Evolutionary conservation across 306 rosid genomes (phyloP).

Genomic region (Pachyrhizus erosus): DNA sequence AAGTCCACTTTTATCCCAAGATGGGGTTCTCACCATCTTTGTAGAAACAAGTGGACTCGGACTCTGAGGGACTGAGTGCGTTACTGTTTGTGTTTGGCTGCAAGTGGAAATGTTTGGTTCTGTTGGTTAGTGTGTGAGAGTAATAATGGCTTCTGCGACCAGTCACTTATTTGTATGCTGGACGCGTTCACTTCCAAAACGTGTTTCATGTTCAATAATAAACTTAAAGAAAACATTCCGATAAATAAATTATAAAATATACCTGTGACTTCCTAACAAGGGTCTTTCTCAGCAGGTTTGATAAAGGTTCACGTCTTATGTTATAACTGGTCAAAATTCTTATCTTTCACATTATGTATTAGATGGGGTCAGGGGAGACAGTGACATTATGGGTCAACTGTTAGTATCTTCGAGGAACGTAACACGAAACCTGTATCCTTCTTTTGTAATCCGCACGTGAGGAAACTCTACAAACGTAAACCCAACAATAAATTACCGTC

Average conservation of each 20-base stretch:
- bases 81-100: background rate
- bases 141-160: background rate
- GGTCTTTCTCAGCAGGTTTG: background rate
- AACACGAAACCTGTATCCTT: constrained; percentile 21
- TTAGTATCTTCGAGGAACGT: constrained; percentile 33
- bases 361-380: background rate
- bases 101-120: background rate
- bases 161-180: constrained; percentile 30
- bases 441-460: constrained; percentile 22
- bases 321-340: constrained; percentile 23
- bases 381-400: background rate
- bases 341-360: background rate
- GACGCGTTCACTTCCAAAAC: constrained; percentile 27
- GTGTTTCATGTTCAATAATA: constrained; percentile 15
- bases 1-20: constrained; percentile 64
- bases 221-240: background rate
- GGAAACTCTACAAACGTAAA: constrained; percentile 6
- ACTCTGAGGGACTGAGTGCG: background rate
- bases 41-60: background rate
- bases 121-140: background rate
- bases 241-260: background rate
- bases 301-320: too few species aligned
- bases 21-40: constrained; percentile 76
- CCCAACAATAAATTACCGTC: background rate
- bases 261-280: constrained; percentile 1